phyloP scores from a whole-genome alignment of 2,329 filamentous ascomycete species.

The Gaeumannomyces sp. region DNA sequence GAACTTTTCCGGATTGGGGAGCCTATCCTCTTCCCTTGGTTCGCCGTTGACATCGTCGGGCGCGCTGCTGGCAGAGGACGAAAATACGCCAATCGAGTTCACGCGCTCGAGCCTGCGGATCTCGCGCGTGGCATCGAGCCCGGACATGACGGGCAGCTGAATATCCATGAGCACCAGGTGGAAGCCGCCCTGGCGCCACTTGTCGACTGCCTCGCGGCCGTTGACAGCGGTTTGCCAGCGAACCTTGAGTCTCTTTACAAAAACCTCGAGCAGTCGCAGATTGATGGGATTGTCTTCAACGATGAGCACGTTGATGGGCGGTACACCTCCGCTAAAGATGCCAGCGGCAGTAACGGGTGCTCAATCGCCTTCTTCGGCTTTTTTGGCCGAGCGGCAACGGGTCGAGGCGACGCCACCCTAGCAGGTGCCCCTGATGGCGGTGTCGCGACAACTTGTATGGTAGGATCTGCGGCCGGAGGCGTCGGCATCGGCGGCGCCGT shows the following conservation, averaged over 20 bases:
- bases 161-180: slow-evolving; percentile 99
- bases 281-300: slow-evolving; percentile 99
- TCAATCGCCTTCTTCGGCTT: slow-evolving; percentile 48
- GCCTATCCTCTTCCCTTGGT: slow-evolving; percentile 59
- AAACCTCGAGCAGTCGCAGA: slow-evolving; percentile 83
- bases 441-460: slow-evolving; percentile 49
- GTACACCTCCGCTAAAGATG: slow-evolving; percentile 74
- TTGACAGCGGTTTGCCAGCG: slow-evolving; percentile 98
- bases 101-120: slow-evolving; percentile 83
- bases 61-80: slow-evolving; percentile 51
- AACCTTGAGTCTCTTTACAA: slow-evolving; percentile 93
- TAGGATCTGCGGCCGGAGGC: slow-evolving; percentile 34
- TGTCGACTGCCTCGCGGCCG: slow-evolving; percentile 83
- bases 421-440: slow-evolving; percentile 26
- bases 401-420: slow-evolving; percentile 42
- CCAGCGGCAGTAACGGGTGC: slow-evolving; percentile 45
- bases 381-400: slow-evolving; percentile 35
- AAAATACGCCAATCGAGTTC: slow-evolving; percentile 89
- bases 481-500: slow-evolving; percentile 20
- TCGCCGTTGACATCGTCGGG: slow-evolving; percentile 40
- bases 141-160: slow-evolving; percentile 93
- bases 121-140: slow-evolving; percentile 89
- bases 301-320: slow-evolving; percentile 94
- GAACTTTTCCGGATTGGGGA: slow-evolving; percentile 66
- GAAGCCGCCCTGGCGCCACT: slow-evolving; percentile 89